phyloP scores from a whole-genome alignment of 2,329 filamentous ascomycete genomes.

The Paramyrothecium sp. region DNA sequence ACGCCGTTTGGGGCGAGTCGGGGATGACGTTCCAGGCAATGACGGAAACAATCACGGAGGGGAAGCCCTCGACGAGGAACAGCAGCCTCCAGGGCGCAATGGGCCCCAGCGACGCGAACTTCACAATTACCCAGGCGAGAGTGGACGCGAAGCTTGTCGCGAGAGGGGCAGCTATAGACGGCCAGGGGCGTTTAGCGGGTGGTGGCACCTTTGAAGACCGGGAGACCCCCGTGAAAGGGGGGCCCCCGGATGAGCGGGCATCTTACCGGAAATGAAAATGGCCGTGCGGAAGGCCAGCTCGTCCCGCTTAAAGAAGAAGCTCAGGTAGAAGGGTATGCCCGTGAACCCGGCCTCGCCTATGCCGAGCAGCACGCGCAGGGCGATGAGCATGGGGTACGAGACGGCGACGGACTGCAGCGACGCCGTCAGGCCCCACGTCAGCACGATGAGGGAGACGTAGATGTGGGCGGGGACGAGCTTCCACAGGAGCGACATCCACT shows the following conservation, averaged over 20 bases:
- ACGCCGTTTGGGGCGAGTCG: conserved; percentile 67
- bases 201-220: too few species aligned
- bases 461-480: conserved; percentile 58
- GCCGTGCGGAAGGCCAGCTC: conserved; percentile 86
- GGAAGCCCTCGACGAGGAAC: conserved; percentile 83
- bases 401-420: conserved; percentile 68
- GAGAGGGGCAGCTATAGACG: conserved; percentile 69
- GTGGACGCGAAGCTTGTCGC: conserved; percentile 77
- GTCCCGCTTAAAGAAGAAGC: conserved; percentile 61
- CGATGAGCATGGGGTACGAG: conserved; percentile 60
- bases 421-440: conserved; percentile 77
- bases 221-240: too few species aligned
- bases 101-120: conserved; percentile 60
- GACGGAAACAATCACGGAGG: conserved; percentile 72
- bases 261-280: conserved; percentile 73
- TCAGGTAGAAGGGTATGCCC: conserved; percentile 62
- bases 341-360: conserved; percentile 66
- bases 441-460: conserved; percentile 61
- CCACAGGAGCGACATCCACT: conserved; percentile 66
- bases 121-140: conserved; percentile 76
- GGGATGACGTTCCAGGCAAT: conserved; percentile 75
- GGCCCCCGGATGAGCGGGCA: not conserved
- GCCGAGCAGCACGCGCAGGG: conserved; percentile 55
- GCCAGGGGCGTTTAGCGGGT: conserved; percentile 24
- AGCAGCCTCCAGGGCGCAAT: conserved; percentile 84